Percentiles rank a stretch among this genome's conserved stretches.
Evolutionary conservation across 164 flowering plant genomes (phyloP).

Genomic region (Magnolia officinalis): DNA sequence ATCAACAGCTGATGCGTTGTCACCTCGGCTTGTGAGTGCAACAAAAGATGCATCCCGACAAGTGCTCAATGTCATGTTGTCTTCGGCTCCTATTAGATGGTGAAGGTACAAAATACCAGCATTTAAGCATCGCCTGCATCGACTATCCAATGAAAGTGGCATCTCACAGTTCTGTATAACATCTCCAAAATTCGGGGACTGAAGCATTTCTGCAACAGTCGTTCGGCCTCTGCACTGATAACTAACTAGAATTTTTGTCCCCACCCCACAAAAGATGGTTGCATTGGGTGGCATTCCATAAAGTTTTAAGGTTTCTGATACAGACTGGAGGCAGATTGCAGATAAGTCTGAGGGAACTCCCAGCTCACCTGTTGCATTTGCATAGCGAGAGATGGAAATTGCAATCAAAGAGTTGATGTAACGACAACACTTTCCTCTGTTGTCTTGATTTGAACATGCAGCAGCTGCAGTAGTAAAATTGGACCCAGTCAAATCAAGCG

Average conservation of each 20-base stretch:
- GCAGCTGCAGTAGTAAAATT: conserved; percentile 74
- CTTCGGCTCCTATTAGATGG: conserved; percentile 50
- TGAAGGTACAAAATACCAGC: conserved; percentile 69
- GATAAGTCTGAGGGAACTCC: conserved; percentile 69
- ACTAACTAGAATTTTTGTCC: conserved; percentile 73
- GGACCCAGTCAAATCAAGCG: conserved; percentile 74
- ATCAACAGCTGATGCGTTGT: conserved; percentile 39
- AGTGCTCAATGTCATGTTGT: conserved; percentile 75
- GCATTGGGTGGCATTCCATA: conserved; percentile 78
- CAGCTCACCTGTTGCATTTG: conserved; percentile 65
- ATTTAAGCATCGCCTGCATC: conserved; percentile 76
- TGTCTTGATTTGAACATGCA: conserved; percentile 55
- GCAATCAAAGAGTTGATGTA: conserved; percentile 86
- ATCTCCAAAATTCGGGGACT: conserved; percentile 61
- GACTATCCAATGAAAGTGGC: conserved; percentile 45
- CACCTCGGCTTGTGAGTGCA: conserved; percentile 77
- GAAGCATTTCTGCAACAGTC: conserved; percentile 76
- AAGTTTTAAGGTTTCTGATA: conserved; percentile 61
- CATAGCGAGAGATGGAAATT: conserved; percentile 73
- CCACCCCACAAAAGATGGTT: conserved; percentile 69
- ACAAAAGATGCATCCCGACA: conserved; percentile 94
- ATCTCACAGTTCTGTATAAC: conserved; percentile 55
- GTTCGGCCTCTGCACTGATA: conserved; percentile 72
- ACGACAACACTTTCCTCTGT: conserved; percentile 86
- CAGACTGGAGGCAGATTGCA: conserved; percentile 56